phyloP scores from a whole-genome alignment of 2,329 filamentous ascomycete species.

The Hymenoscyphus fructigenus region DNA sequence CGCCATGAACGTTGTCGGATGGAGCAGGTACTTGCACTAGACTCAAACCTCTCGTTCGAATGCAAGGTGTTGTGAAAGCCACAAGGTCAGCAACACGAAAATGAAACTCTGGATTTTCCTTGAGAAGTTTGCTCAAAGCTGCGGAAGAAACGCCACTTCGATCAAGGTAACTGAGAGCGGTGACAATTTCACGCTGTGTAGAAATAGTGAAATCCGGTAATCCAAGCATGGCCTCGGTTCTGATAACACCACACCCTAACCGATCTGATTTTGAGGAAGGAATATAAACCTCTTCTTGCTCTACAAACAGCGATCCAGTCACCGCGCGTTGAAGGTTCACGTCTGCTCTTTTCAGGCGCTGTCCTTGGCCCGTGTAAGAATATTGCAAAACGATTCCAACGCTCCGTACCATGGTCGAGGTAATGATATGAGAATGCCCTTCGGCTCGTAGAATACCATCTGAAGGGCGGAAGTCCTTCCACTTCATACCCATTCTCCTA shows the following conservation, averaged over 20 bases:
- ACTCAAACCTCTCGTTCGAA: constrained; percentile 16
- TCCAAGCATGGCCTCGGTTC: constrained; percentile 15
- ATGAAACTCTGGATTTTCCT: constrained; percentile 19
- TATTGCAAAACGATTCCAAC: constrained; percentile 32
- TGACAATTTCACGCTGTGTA: constrained; percentile 23
- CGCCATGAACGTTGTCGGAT: constrained; percentile 27
- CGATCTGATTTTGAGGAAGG: constrained; percentile 21
- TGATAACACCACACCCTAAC: constrained; percentile 24
- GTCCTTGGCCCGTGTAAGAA: constrained; percentile 20
- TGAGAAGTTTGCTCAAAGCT: constrained; percentile 16
- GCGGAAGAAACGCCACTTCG: constrained; percentile 19
- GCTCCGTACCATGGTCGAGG: constrained; percentile 30
- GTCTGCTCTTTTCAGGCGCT: constrained; percentile 11
- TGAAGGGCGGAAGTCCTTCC: constrained; percentile 32
- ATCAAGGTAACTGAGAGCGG: constrained; percentile 21
- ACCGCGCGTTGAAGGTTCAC: not conserved
- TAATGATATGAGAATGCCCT: constrained; percentile 31
- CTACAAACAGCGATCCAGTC: constrained; percentile 15
- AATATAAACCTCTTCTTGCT: constrained; percentile 28
- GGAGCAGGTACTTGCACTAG: constrained; percentile 29
- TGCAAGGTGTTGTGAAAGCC: constrained; percentile 19
- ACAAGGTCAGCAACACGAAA: constrained; percentile 27
- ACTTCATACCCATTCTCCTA: constrained; percentile 35
- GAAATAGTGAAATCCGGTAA: constrained; percentile 22
- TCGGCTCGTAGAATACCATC: constrained; percentile 34